Evolutionary conservation across 2,329 filamentous ascomycete species (phyloP).

Genomic region (Elsinoe arachidis): DNA sequence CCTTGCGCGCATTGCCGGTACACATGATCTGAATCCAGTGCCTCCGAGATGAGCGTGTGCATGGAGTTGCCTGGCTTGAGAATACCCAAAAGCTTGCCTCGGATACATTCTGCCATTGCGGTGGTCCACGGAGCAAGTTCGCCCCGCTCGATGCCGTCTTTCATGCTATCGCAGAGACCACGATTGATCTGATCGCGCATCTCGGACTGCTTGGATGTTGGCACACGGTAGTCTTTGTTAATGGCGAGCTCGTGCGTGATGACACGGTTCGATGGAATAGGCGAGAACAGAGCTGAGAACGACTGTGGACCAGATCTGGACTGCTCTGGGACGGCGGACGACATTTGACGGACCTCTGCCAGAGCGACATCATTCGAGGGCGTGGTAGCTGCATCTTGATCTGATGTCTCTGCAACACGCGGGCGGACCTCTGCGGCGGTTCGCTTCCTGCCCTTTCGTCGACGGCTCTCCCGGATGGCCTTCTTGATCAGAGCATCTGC

Average conservation of each 20-base stretch:
- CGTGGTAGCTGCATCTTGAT: slow-evolving; percentile 18
- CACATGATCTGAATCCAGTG: slow-evolving; percentile 64
- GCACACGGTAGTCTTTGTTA: slow-evolving; percentile 66
- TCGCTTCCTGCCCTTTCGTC: slow-evolving; percentile 55
- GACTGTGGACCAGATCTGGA: neutral
- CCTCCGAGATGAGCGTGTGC: slow-evolving; percentile 65
- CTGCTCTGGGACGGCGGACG: neutral
- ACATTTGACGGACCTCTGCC: neutral
- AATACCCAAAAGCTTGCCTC: slow-evolving; percentile 62
- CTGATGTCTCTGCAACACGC: slow-evolving; percentile 47
- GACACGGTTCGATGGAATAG: slow-evolving; percentile 63
- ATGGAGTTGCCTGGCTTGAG: slow-evolving; percentile 63
- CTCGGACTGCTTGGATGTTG: slow-evolving; percentile 49
- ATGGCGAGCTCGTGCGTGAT: slow-evolving; percentile 73
- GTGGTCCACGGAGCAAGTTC: slow-evolving; percentile 60
- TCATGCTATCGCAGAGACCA: slow-evolving; percentile 53
- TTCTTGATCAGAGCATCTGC: slow-evolving; percentile 66
- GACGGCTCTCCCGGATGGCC: slow-evolving; percentile 63
- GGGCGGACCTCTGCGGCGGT: slow-evolving; percentile 62
- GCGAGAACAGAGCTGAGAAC: slow-evolving; percentile 42
- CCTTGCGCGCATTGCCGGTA: slow-evolving; percentile 60
- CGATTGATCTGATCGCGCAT: slow-evolving; percentile 52
- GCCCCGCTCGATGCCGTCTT: slow-evolving; percentile 53
- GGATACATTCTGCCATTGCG: slow-evolving; percentile 61
- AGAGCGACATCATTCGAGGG: slow-evolving; percentile 15